phyloP scores from a whole-genome alignment of 495 filamentous ascomycete species.

The Venustampulla echinocandica region DNA sequence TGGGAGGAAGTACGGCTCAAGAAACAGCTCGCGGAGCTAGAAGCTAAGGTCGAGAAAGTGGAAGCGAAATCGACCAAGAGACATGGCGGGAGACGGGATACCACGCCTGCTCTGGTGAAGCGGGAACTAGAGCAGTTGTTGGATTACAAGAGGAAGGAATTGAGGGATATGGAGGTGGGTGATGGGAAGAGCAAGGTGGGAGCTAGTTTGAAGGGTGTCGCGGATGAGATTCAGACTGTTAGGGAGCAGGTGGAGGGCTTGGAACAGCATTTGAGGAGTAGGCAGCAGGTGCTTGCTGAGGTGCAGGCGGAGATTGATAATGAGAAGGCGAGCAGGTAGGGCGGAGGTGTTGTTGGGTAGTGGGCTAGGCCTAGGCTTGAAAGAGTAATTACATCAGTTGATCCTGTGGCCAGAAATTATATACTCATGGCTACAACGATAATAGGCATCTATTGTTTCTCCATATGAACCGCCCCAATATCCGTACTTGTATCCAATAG shows the following conservation, averaged over 20 bases:
- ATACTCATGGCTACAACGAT: too few relatives aligned
- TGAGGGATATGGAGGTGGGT: conserved; percentile 69
- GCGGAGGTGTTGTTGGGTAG: too few relatives aligned
- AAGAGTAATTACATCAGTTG: too few relatives aligned
- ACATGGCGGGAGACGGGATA: conserved; percentile 46
- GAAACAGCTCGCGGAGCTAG: conserved; percentile 80
- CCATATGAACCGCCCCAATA: too few relatives aligned
- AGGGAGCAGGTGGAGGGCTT: conserved; percentile 66
- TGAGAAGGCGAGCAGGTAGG: conserved; percentile 41
- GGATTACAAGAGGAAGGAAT: conserved; percentile 62
- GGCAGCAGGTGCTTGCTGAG: conserved; percentile 51
- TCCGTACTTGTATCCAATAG: too few relatives aligned
- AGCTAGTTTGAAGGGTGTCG: conserved; percentile 50
- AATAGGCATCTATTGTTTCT: too few relatives aligned
- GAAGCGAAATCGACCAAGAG: conserved; percentile 55
- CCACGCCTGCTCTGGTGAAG: conserved; percentile 79
- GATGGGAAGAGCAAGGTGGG: conserved; percentile 53
- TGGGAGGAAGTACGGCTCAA: conserved; percentile 97
- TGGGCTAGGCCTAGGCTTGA: too few relatives aligned
- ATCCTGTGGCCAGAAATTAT: too few relatives aligned
- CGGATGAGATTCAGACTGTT: conserved; percentile 64
- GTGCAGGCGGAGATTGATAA: conserved; percentile 53
- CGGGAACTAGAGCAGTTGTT: conserved; percentile 85
- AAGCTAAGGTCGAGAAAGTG: conserved; percentile 70
- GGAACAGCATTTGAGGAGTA: conserved; percentile 53